Evolutionary conservation across 2,329 filamentous ascomycete genomes (phyloP).

Genomic region (Penicillium hesseltinei): DNA sequence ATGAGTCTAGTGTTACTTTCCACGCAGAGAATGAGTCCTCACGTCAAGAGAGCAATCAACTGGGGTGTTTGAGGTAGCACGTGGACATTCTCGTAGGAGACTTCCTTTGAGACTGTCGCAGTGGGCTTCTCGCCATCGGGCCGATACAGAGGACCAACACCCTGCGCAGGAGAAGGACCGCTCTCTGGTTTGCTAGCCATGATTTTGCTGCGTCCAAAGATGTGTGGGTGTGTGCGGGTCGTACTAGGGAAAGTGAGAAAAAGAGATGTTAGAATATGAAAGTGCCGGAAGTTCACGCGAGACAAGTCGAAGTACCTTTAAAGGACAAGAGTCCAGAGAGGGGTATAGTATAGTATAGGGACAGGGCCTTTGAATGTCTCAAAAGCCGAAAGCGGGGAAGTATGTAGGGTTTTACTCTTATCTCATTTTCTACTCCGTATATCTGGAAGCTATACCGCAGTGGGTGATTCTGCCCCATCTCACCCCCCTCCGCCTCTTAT

Average conservation of each 20-base stretch:
- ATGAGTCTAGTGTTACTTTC: conserved; percentile 8
- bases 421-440: conserved; percentile 16
- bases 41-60: conserved; percentile 96
- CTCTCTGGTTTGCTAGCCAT: conserved; percentile 31
- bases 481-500: conserved; percentile 9
- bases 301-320: not conserved
- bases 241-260: not conserved
- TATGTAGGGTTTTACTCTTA: conserved; percentile 16
- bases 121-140: conserved; percentile 74
- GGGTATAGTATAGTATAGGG: not conserved
- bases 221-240: not conserved
- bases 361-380: not conserved
- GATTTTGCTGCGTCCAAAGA: conserved; percentile 9
- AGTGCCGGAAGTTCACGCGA: not conserved
- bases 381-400: conserved; percentile 16
- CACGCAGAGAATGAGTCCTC: conserved; percentile 47
- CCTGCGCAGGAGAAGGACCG: conserved; percentile 55
- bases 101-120: conserved; percentile 81
- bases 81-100: conserved; percentile 82
- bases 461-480: conserved; percentile 14
- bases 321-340: not conserved
- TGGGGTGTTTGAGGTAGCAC: conserved; percentile 91
- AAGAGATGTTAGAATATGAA: not conserved
- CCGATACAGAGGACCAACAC: conserved; percentile 77
- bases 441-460: conserved; percentile 10